Evolutionary conservation across 2,329 filamentous ascomycete species (phyloP), one percentile per base, ranked within the genome.

Genomic region (Westerdykella aurantiaca): DNA sequence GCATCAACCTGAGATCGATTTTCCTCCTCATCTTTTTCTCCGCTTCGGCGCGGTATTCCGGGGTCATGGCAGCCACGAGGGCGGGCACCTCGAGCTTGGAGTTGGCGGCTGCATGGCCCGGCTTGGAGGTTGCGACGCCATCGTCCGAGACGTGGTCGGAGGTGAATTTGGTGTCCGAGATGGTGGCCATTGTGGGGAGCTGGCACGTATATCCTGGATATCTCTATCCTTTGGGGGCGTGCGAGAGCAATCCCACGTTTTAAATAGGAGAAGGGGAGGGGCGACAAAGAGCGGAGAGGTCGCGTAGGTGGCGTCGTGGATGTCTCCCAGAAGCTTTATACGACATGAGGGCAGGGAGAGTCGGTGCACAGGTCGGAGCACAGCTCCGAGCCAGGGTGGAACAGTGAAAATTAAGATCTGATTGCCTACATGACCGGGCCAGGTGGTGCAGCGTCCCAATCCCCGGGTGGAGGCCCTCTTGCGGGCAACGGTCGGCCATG

Each of bases 1-100:
- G 83, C 54, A 88, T 70, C 63, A 88, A 47, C 41, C 84, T 76
- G 16, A 75, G 55, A 59, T 89, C 86, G 43, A 89, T 81, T 69
- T 88, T 89, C 53, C 81, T 77, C 63, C 81, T 76, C 55, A 90
- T 68, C 31, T 71, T 74, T 45, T 67, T 72, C 60, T 88, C 83
- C 1, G 79, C 69, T 12, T 60, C 58, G 0, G 60, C 57, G 11
- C 81, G 77, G 46, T 79, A 74, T 34, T 75, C 76, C 1, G 70
- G 67, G 2, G 72, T 71, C 55, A 82, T 67, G 38, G 71, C 58
- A 7, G 56, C 61, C 13, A 69, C 58, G 2, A 69, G 53, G 16
- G 61, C 58, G 14, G 66, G 66, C 4, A 55, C 49, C 39, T 62
- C 48, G 14, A 66, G 44, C 41, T 61, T 65, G 13, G 51, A 49